Evolutionary conservation across 2,329 filamentous ascomycete species (phyloP).

Genomic region (Colletotrichum horii): DNA sequence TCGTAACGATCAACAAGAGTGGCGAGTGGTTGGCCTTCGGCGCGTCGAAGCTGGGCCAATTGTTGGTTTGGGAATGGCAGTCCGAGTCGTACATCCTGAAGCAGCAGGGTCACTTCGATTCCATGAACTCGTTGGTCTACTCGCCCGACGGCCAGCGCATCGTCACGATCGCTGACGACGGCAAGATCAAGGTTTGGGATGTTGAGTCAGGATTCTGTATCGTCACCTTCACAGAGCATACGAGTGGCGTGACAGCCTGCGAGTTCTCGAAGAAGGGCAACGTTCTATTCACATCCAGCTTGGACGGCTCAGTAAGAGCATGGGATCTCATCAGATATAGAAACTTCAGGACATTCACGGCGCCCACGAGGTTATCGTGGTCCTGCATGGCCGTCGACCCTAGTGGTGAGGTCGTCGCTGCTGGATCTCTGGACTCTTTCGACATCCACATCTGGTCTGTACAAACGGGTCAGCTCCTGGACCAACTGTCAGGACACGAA

Average conservation of each 20-base stretch:
- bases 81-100: constrained; percentile 99
- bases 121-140: constrained; percentile 92
- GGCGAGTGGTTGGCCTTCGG: constrained; percentile 98
- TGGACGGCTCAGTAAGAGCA: constrained; percentile 92
- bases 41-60: constrained; percentile 90
- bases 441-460: constrained; percentile 99
- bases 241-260: constrained; percentile 90
- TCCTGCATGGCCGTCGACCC: constrained; percentile 96
- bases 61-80: constrained; percentile 99
- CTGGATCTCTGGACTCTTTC: constrained; percentile 93
- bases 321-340: constrained; percentile 97
- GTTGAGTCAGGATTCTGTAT: constrained; percentile 96
- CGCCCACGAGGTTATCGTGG: constrained; percentile 88
- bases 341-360: constrained; percentile 97
- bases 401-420: constrained; percentile 94
- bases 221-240: constrained; percentile 97
- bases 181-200: constrained; percentile 99
- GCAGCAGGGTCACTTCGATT: constrained; percentile 96
- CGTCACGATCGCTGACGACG: constrained; percentile 93
- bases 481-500: constrained; percentile 90
- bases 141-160: constrained; percentile 93
- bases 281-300: constrained; percentile 91
- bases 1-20: constrained; percentile 89
- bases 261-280: constrained; percentile 96
- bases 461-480: constrained; percentile 93